Evolutionary conservation across 2,329 filamentous ascomycete species (phyloP).

Genomic region (Aspergillus caelatus): DNA sequence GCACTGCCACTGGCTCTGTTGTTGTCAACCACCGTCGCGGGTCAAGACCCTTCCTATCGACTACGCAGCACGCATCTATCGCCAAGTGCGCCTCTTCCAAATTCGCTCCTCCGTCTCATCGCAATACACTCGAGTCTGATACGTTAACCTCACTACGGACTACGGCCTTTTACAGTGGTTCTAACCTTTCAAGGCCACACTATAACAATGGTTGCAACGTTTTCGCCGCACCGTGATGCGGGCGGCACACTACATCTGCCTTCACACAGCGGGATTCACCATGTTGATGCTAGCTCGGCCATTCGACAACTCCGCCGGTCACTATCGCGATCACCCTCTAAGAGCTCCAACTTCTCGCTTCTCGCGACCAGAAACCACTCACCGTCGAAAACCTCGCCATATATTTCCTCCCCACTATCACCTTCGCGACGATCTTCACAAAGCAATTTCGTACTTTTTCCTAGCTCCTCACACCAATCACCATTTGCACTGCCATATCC

Average conservation of each 20-base stretch:
- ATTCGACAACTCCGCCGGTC: constrained; percentile 84
- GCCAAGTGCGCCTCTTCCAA: background rate
- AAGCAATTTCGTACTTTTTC: constrained; percentile 56
- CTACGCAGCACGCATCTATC: background rate
- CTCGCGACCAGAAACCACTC: constrained; percentile 53
- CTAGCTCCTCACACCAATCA: constrained; percentile 49
- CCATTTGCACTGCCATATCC: constrained; percentile 67
- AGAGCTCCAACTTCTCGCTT: constrained; percentile 70
- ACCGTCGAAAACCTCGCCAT: constrained; percentile 54
- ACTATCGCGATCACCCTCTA: constrained; percentile 90
- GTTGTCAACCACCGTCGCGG: constrained; percentile 18
- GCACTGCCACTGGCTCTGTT: constrained; percentile 21
- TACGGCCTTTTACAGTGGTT: background rate
- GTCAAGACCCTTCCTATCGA: background rate
- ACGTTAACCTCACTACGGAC: background rate
- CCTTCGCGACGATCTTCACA: constrained; percentile 58
- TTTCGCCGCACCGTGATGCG: constrained; percentile 53
- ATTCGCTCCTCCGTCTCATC: constrained; percentile 5
- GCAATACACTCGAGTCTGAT: background rate
- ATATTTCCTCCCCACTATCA: constrained; percentile 58
- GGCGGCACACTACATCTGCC: constrained; percentile 83
- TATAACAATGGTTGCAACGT: constrained; percentile 49
- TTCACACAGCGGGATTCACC: constrained; percentile 80
- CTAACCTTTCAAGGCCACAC: background rate
- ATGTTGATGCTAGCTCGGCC: constrained; percentile 79